Conservation (phyloP, 495 filamentous ascomycete species). For the Penicillium roqueforti region DNA sequence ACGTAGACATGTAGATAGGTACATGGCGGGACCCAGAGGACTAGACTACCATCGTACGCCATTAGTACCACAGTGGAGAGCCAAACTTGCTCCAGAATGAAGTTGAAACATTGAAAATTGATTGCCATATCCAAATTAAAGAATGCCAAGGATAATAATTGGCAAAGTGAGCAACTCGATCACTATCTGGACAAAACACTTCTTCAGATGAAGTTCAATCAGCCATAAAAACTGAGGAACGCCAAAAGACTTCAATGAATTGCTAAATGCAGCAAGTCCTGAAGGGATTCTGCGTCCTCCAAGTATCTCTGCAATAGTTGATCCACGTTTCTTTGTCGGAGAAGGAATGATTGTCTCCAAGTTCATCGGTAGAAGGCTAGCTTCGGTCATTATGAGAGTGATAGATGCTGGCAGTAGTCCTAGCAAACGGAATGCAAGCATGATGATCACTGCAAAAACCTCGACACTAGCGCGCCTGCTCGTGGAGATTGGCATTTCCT, state of each 20-base stretch:
- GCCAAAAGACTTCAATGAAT: not conserved
- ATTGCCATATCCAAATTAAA: not conserved
- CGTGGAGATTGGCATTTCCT: not conserved
- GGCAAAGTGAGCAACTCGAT: not conserved
- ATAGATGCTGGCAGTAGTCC: not conserved
- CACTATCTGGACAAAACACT: not conserved
- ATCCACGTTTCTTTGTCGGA: not conserved
- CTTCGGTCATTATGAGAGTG: not conserved
- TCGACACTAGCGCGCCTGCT: not conserved
- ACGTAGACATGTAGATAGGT: no score
- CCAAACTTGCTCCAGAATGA: not conserved
- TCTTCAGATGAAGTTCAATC: constrained; percentile 3
- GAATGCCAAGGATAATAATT: no score
- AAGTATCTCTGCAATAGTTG: not conserved
- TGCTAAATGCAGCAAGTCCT: not conserved
- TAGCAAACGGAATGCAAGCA: constrained; percentile 1
- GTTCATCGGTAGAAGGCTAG: not conserved
- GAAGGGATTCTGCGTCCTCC: not conserved
- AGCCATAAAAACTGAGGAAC: not conserved
- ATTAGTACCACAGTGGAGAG: no score
- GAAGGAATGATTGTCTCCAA: constrained; percentile 3
- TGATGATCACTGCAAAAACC: not conserved
- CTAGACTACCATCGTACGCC: no score
- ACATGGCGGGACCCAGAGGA: no score
- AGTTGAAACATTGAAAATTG: not conserved